phyloP scores from a whole-genome alignment of 192 early-diverging fungal species.

The Mortierella claussenii region DNA sequence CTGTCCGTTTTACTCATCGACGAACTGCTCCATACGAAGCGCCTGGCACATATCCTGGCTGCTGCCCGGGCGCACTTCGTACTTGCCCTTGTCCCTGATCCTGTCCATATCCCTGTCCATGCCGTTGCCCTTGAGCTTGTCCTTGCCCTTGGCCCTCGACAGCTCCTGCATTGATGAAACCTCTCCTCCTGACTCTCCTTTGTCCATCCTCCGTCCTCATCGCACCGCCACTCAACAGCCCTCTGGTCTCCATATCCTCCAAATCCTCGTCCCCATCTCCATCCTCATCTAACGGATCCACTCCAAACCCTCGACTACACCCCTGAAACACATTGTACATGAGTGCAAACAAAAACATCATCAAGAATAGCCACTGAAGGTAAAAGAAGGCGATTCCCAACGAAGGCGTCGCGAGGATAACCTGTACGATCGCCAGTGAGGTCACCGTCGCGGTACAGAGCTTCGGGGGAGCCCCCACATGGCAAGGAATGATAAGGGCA shows the following conservation, averaged over 20 bases:
- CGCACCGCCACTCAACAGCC: constrained; percentile 22
- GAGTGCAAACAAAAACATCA: constrained; percentile 52
- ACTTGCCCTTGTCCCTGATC: no score
- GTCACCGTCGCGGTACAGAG: constrained; percentile 66
- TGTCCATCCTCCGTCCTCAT: background rate
- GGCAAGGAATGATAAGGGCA: constrained; percentile 64
- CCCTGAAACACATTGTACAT: constrained; percentile 48
- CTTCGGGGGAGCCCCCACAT: constrained; percentile 60
- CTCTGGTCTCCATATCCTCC: constrained; percentile 20
- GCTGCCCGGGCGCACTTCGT: no score
- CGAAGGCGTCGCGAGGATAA: constrained; percentile 59
- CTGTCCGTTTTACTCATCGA: no score
- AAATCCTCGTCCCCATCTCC: constrained; percentile 33
- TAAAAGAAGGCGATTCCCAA: constrained; percentile 64
- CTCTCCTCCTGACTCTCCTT: background rate
- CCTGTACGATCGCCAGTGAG: constrained; percentile 58
- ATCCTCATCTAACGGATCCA: constrained; percentile 51
- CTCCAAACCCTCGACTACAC: constrained; percentile 41
- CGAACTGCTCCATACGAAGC: no score
- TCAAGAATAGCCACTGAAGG: constrained; percentile 63
- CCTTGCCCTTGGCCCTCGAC: background rate
- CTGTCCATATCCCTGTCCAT: background rate
- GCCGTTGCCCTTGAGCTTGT: background rate
- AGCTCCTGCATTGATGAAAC: background rate
- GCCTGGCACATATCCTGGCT: no score